Percentiles rank a stretch among this genome's conserved stretches.
Conservation (phyloP, 768 basidiomycete genomes). For the Tylopilus sp. region DNA sequence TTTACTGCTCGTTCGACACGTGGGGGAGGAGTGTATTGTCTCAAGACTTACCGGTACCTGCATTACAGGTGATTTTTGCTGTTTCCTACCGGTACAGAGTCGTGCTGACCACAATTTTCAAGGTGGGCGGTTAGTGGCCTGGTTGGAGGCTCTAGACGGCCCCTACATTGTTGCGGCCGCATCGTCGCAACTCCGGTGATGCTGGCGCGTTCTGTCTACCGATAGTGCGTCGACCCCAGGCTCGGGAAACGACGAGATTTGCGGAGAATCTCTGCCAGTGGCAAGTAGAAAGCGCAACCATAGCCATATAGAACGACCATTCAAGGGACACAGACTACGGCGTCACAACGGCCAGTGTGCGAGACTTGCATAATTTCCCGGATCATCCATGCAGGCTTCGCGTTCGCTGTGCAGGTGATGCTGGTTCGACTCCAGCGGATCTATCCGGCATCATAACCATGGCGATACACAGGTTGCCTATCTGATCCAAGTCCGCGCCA, state of each 20-base stretch:
- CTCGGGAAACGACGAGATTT: too few species aligned
- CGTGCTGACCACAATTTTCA: background rate
- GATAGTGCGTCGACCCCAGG: background rate
- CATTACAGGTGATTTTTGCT: background rate
- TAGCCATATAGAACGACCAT: background rate
- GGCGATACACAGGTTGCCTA: too few species aligned
- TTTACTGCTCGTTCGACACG: background rate
- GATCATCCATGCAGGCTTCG: background rate
- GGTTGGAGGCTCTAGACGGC: background rate
- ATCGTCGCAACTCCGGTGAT: background rate
- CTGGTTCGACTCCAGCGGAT: background rate
- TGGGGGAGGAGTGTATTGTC: too few species aligned
- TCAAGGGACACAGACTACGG: background rate
- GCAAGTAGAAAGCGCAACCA: background rate
- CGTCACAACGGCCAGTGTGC: background rate
- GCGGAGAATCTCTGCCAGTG: background rate
- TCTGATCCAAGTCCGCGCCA: too few species aligned
- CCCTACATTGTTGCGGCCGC: background rate
- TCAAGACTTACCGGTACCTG: too few species aligned
- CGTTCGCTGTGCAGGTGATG: background rate
- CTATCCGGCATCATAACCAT: background rate
- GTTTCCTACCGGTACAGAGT: background rate
- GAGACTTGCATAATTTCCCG: constrained; percentile 5
- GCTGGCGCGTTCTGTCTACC: background rate
- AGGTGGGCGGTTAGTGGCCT: background rate